Conservation (phyloP, 495 filamentous ascomycete genomes). For the Friedmanniomyces simplex region DNA sequence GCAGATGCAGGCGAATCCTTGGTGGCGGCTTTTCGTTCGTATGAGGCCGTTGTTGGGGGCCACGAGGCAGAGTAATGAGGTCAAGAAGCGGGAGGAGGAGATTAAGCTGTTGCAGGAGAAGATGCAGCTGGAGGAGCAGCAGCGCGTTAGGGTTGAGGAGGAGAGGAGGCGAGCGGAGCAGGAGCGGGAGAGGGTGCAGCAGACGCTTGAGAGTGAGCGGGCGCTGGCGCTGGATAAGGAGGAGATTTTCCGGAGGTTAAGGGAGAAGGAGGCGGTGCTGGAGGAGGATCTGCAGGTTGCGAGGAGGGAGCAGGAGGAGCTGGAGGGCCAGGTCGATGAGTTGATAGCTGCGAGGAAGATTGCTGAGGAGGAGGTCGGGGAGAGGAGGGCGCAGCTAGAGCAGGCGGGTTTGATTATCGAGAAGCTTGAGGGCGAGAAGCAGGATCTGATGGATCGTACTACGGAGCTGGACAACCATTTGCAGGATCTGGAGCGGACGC, state of each 20-base stretch:
- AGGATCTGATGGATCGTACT: slow-evolving; percentile 55
- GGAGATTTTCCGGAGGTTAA: slow-evolving; percentile 93
- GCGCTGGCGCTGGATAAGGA: slow-evolving; percentile 94
- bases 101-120: slow-evolving; percentile 76
- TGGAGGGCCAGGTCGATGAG: slow-evolving; percentile 87
- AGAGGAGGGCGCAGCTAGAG: slow-evolving; percentile 71
- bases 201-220: slow-evolving; percentile 89
- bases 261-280: slow-evolving; percentile 76
- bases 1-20: slow-evolving; percentile 79
- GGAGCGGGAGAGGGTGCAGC: slow-evolving; percentile 80
- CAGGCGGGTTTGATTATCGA: slow-evolving; percentile 82
- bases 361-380: slow-evolving; percentile 73
- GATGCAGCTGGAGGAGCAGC: slow-evolving; percentile 54
- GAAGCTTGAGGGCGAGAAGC: slow-evolving; percentile 74
- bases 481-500: slow-evolving; percentile 51
- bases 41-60: slow-evolving; percentile 94
- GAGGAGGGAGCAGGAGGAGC: slow-evolving; percentile 86
- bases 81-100: slow-evolving; percentile 87
- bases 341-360: slow-evolving; percentile 82
- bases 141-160: slow-evolving; percentile 76
- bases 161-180: slow-evolving; percentile 77
- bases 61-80: slow-evolving; percentile 78
- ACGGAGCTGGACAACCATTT: slow-evolving; percentile 57
- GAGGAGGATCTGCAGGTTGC: slow-evolving; percentile 85
- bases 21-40: slow-evolving; percentile 91